These are phyloP conservation scores for Vitis cinerea DNA, from an alignment of 164 flowering plant genomes.

Conservation along the genomic window DNA sequence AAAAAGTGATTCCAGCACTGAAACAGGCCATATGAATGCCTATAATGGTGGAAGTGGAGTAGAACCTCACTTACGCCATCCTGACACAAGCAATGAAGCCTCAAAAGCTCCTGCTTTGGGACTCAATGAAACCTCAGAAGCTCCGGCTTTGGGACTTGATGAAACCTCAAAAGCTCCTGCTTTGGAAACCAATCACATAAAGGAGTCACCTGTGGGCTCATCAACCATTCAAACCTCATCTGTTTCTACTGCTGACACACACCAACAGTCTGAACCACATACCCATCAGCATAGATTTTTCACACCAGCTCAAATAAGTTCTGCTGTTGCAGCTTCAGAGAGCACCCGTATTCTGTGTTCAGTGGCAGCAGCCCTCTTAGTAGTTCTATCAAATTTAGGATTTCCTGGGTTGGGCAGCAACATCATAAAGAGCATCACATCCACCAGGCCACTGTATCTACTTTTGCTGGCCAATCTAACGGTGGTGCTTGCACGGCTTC, in stretches of 20 bases:
- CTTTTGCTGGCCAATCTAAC: slow-evolving; percentile 56
- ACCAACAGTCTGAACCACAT: slow-evolving; percentile 14
- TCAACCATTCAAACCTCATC: slow-evolving; percentile 25
- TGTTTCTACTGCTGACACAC: slow-evolving; percentile 9
- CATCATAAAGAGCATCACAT: slow-evolving; percentile 31
- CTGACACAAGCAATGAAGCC: slow-evolving; percentile 20
- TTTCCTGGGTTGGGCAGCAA: slow-evolving; percentile 41
- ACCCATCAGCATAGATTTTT: slow-evolving; percentile 10
- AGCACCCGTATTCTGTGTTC: slow-evolving; percentile 44
- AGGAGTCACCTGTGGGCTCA: slow-evolving; percentile 13
- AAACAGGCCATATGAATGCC: slow-evolving; percentile 11
- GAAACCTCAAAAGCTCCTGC: slow-evolving; percentile 12
- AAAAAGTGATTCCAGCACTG: slow-evolving; percentile 9
- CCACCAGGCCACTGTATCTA: slow-evolving; percentile 55
- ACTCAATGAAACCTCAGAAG: not conserved
- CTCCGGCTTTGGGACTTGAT: too few relatives aligned
- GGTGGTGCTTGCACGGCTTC: slow-evolving; percentile 44
- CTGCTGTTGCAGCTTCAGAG: slow-evolving; percentile 52
- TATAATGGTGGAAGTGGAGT: slow-evolving; percentile 4
- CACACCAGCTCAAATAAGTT: slow-evolving; percentile 35
- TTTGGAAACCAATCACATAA: slow-evolving; percentile 10
- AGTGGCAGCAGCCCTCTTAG: slow-evolving; percentile 45
- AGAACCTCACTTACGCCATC: slow-evolving; percentile 8
- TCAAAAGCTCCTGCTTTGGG: slow-evolving; percentile 20
- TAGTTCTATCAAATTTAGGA: slow-evolving; percentile 41